Percentiles rank a stretch among this genome's conserved stretches.
Conservation (phyloP, 1,139 yeast species). For the Saccharomyces hybrid region DNA sequence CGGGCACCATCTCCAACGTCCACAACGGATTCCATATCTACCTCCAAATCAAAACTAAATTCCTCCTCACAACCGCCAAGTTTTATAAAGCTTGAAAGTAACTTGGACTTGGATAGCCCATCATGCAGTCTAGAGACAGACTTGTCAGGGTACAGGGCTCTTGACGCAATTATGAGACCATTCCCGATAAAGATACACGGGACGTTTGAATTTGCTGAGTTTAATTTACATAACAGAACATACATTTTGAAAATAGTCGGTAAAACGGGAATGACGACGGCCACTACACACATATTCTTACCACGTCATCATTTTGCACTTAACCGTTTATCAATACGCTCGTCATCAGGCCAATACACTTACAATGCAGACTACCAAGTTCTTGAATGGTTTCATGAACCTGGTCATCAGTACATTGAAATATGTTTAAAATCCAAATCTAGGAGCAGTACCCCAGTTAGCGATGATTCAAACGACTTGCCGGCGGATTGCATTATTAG, state of each 20-base stretch:
- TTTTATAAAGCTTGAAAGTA: neutral
- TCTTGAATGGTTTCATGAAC: slow-evolving; percentile 62
- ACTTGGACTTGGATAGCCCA: neutral
- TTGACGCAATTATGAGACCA: slow-evolving; percentile 65
- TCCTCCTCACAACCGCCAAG: neutral
- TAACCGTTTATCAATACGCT: slow-evolving; percentile 31
- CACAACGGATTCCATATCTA: neutral
- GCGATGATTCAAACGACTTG: neutral
- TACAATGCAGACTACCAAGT: slow-evolving; percentile 46
- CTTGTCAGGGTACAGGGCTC: slow-evolving; percentile 53
- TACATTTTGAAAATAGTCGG: slow-evolving; percentile 44
- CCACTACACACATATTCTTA: slow-evolving; percentile 53
- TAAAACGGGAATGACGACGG: slow-evolving; percentile 9
- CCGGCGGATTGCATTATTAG: neutral
- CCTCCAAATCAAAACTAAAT: neutral
- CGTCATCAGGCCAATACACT: slow-evolving; percentile 48
- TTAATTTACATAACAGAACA: slow-evolving; percentile 41
- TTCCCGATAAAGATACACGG: slow-evolving; percentile 59
- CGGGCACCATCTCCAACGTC: neutral
- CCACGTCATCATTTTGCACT: slow-evolving; percentile 64
- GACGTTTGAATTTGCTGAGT: slow-evolving; percentile 40
- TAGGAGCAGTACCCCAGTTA: neutral
- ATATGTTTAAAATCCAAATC: slow-evolving; percentile 8
- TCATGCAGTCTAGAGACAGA: neutral
- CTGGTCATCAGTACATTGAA: slow-evolving; percentile 33